A percentile compares a stretch with the other conserved stretches of the same genome.
phyloP scores from a whole-genome alignment of 129 eudicot species.

The Lactuca saligna region DNA sequence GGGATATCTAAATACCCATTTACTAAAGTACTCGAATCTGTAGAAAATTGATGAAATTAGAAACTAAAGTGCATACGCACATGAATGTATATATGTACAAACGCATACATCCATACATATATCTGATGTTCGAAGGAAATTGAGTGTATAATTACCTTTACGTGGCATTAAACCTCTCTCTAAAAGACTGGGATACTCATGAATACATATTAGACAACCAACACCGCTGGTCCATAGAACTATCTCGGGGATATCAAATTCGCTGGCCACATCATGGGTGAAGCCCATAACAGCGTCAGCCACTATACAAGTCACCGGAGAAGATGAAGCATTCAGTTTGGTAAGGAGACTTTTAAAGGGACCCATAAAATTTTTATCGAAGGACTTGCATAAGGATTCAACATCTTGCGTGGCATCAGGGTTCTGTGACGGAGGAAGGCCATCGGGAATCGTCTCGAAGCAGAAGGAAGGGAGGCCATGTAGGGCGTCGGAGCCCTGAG shows the following conservation, averaged over 20 bases:
- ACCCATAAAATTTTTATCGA: conserved; percentile 5
- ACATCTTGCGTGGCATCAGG: conserved; percentile 29
- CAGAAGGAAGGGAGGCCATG: too few species aligned
- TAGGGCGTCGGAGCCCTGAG: too few species aligned
- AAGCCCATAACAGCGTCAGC: conserved; percentile 15
- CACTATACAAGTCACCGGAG: conserved; percentile 15
- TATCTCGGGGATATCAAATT: conserved; percentile 20
- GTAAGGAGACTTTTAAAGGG: conserved; percentile 24
- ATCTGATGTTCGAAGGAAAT: too few species aligned
- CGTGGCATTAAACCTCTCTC: conserved; percentile 18
- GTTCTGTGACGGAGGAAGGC: conserved; percentile 16
- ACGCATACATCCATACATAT: too few species aligned
- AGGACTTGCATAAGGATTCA: not conserved
- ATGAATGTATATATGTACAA: too few species aligned
- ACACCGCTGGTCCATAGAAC: conserved; percentile 6
- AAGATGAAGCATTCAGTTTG: conserved; percentile 12
- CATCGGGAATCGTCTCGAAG: too few species aligned
- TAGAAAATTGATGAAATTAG: too few species aligned
- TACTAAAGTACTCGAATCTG: too few species aligned
- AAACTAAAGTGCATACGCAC: too few species aligned
- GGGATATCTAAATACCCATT: too few species aligned
- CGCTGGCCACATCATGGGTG: conserved; percentile 11
- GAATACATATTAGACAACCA: conserved; percentile 19
- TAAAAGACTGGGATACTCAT: conserved; percentile 26
- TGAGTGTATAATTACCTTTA: too few species aligned